Conservation (phyloP, 1,284 basidiomycete species). For the Pyrrhoderma noxium region DNA sequence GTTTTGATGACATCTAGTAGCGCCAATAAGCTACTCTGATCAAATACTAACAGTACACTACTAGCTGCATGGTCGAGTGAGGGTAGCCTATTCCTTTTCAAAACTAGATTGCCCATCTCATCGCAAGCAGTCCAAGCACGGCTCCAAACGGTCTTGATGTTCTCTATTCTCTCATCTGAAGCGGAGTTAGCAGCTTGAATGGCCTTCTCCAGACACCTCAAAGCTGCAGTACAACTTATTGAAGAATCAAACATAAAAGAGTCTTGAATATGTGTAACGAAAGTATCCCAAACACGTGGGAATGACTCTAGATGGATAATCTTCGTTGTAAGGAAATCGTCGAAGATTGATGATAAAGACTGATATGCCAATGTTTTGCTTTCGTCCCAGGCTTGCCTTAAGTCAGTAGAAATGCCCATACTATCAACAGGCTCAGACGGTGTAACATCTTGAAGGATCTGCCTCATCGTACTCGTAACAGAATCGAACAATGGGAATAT, state of each 20-base stretch:
- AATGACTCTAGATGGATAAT: constrained; percentile 70
- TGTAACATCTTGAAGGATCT: constrained; percentile 20
- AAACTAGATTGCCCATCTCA: constrained; percentile 53
- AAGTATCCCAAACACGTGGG: constrained; percentile 60
- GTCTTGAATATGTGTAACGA: constrained; percentile 63
- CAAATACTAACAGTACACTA: constrained; percentile 44
- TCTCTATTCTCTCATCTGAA: constrained; percentile 34
- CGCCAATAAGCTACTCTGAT: constrained; percentile 82
- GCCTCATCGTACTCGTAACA: constrained; percentile 52
- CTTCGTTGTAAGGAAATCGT: constrained; percentile 69
- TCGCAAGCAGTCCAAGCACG: constrained; percentile 69
- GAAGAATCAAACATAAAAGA: constrained; percentile 65
- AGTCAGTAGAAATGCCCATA: constrained; percentile 20
- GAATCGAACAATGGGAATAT: constrained; percentile 83
- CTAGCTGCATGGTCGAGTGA: constrained; percentile 17
- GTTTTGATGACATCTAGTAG: constrained; percentile 67
- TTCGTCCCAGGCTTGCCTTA: constrained; percentile 68
- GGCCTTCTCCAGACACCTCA: constrained; percentile 76
- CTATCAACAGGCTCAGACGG: constrained; percentile 16
- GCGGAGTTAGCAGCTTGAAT: constrained; percentile 46
- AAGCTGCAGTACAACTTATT: constrained; percentile 66
- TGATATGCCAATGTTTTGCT: constrained; percentile 82
- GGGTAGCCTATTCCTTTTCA: constrained; percentile 25
- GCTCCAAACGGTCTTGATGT: constrained; percentile 47
- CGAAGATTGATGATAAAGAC: constrained; percentile 79